These are phyloP conservation scores for Candida nitratophila DNA, from an alignment of 805 yeast genomes.

Conservation along the genomic window DNA sequence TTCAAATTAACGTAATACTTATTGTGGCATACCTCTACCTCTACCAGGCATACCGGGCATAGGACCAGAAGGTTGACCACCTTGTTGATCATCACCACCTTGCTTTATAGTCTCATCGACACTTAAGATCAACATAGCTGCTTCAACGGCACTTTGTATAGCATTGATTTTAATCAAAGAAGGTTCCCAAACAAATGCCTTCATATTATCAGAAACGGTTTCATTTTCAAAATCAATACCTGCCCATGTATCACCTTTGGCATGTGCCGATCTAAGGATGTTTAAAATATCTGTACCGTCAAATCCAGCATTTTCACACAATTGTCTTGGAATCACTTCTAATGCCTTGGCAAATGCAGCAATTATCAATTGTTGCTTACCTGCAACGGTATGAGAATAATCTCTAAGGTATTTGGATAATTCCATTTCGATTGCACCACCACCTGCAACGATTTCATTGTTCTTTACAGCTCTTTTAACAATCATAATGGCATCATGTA, in stretches of 20 bases:
- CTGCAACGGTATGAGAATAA: conserved; percentile 80
- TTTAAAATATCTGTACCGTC: conserved; percentile 95
- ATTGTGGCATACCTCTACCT: conserved; percentile 63
- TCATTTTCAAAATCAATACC: conserved; percentile 92
- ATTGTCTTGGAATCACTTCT: conserved; percentile 93
- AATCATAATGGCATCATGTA: conserved; percentile 98
- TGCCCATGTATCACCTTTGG: conserved; percentile 84
- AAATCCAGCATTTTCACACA: conserved; percentile 98
- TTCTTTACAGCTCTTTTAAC: conserved; percentile 91
- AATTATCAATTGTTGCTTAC: conserved; percentile 90
- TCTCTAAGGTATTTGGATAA: conserved; percentile 83
- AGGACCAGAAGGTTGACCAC: conserved; percentile 28
- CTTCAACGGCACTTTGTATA: conserved; percentile 93
- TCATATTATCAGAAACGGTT: conserved; percentile 75
- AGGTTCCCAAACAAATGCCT: conserved; percentile 95
- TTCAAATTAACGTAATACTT: background rate
- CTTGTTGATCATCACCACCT: conserved; percentile 43
- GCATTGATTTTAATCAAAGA: conserved; percentile 91
- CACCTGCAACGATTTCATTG: conserved; percentile 90
- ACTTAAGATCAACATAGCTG: conserved; percentile 86
- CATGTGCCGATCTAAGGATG: conserved; percentile 86
- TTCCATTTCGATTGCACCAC: conserved; percentile 99
- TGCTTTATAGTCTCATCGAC: conserved; percentile 91
- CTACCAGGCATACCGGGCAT: conserved; percentile 61
- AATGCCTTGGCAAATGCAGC: conserved; percentile 91